These are phyloP conservation scores for Murraya paniculata DNA, from an alignment of 345 rosid genomes.

Conservation along the genomic window DNA sequence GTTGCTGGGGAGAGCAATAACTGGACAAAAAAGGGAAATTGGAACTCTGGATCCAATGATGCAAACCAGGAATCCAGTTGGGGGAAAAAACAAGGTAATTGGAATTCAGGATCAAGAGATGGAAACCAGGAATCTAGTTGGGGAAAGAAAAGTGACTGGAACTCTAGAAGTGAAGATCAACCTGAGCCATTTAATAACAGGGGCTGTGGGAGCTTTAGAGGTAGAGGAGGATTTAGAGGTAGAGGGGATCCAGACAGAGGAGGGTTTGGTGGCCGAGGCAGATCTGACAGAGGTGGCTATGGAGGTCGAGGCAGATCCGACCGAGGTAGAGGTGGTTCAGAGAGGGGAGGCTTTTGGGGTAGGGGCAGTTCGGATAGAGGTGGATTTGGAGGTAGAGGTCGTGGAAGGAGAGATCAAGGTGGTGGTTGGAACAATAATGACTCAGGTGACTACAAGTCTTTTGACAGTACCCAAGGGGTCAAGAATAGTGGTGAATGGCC, in stretches of 20 bases:
- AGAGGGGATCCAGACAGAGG: conserved; percentile 27
- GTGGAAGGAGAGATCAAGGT: conserved; percentile 34
- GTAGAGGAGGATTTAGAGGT: conserved; percentile 30
- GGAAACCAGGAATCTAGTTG: conserved; percentile 18
- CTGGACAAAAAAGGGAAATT: conserved; percentile 22
- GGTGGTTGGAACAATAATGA: conserved; percentile 23
- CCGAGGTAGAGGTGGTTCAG: conserved; percentile 33
- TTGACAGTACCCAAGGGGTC: conserved; percentile 24
- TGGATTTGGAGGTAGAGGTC: conserved; percentile 35
- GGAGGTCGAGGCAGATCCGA: conserved; percentile 31
- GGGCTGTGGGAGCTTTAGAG: conserved; percentile 24
- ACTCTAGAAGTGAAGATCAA: conserved; percentile 29
- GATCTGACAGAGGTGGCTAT: conserved; percentile 26
- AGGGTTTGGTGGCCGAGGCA: conserved; percentile 23
- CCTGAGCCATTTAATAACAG: conserved; percentile 15
- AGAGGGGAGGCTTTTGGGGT: conserved; percentile 34
- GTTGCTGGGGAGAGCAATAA: conserved; percentile 3
- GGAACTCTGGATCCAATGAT: conserved; percentile 16
- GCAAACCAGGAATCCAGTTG: conserved; percentile 27
- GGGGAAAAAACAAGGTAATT: conserved; percentile 26
- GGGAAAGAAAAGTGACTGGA: conserved; percentile 28
- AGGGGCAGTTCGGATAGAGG: conserved; percentile 27
- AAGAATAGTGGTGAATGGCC: conserved; percentile 13
- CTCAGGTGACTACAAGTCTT: conserved; percentile 23
- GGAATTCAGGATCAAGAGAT: conserved; percentile 24